Percentiles rank a stretch among this genome's conserved stretches.
These are phyloP conservation scores for Metrosideros polymorpha DNA, from an alignment of 441 rosid species.

Conservation along the genomic window DNA sequence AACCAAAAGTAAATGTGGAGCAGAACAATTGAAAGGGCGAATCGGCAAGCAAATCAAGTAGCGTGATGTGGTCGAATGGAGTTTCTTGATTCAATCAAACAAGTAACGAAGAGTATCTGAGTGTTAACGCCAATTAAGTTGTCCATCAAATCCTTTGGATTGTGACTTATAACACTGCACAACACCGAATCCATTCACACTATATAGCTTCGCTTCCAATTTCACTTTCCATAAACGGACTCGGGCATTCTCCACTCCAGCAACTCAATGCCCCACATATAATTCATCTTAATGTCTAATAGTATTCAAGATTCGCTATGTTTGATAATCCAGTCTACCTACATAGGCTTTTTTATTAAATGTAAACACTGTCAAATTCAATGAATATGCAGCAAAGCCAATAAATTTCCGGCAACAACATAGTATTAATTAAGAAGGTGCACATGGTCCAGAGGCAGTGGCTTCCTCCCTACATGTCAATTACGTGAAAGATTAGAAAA, in stretches of 20 bases:
- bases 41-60: fast-evolving
- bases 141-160: fast-evolving
- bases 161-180: neutral
- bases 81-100: neutral
- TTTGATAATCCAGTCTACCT: neutral
- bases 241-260: neutral
- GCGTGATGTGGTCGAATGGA: neutral
- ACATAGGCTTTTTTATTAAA: neutral
- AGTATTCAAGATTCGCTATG: neutral
- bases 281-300: neutral
- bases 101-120: neutral
- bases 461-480: neutral
- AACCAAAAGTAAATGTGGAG: neutral
- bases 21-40: neutral
- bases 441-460: neutral
- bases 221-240: neutral
- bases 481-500: neutral
- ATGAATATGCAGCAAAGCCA: neutral
- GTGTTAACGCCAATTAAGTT: neutral
- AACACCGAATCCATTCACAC: neutral
- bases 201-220: neutral
- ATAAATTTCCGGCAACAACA: neutral
- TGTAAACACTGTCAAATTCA: neutral
- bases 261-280: neutral
- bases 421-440: neutral